Evolutionary conservation across 306 rosid species (phyloP).

Genomic region (Prosopis cineraria): DNA sequence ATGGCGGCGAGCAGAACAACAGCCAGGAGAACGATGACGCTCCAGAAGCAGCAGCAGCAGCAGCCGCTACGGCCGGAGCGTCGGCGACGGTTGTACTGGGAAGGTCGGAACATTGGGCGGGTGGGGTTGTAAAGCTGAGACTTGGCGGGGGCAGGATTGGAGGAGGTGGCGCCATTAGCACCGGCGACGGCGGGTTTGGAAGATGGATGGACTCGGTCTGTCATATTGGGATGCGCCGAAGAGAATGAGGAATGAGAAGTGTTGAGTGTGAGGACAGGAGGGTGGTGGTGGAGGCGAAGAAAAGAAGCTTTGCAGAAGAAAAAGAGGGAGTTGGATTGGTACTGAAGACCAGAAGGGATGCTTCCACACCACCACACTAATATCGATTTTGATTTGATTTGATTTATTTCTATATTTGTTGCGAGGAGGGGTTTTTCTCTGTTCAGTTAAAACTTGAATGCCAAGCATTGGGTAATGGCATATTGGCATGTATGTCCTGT

Average conservation of each 20-base stretch:
- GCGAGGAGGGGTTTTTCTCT: background rate
- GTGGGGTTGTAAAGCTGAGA: constrained; percentile 53
- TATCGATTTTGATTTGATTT: constrained; percentile 1
- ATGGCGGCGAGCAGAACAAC: constrained; percentile 66
- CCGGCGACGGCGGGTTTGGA: constrained; percentile 35
- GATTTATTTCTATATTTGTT: background rate
- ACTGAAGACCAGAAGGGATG: constrained; percentile 47
- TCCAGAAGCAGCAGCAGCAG: constrained; percentile 97
- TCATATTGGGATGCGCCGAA: background rate
- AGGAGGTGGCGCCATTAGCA: constrained; percentile 15
- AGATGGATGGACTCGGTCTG: constrained; percentile 16
- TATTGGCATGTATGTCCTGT: constrained; percentile 1
- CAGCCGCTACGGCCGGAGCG: constrained; percentile 69
- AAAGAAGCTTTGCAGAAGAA: constrained; percentile 39
- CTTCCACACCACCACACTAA: constrained; percentile 59
- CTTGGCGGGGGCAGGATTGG: constrained; percentile 42
- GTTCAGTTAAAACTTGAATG: constrained; percentile 32
- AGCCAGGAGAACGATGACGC: constrained; percentile 53
- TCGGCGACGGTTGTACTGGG: constrained; percentile 64
- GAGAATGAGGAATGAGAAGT: background rate
- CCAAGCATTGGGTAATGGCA: too few species aligned
- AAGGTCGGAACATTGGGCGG: constrained; percentile 77
- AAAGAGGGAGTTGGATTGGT: constrained; percentile 30
- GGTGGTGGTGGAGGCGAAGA: background rate
- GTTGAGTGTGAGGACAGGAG: background rate